Conservation (phyloP, 2,329 filamentous ascomycete species). For the Microdochium paspali region DNA sequence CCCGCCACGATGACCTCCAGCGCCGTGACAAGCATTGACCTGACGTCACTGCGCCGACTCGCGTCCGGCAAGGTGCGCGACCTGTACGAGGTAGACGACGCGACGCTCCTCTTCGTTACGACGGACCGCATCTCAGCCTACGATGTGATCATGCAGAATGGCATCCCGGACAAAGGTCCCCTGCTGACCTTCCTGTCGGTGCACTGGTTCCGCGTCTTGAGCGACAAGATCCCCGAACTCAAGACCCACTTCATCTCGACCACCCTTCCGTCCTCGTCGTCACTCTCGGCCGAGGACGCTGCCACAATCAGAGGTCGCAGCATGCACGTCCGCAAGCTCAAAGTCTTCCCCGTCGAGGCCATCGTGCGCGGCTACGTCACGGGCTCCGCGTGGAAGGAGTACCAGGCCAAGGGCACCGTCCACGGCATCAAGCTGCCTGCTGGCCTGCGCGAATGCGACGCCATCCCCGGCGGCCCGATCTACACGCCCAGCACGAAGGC, state of each 20-base stretch:
- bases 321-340: slow-evolving; percentile 68
- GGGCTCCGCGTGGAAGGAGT: slow-evolving; percentile 73
- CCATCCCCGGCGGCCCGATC: slow-evolving; percentile 56
- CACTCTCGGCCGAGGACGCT: slow-evolving; percentile 31
- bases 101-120: slow-evolving; percentile 71
- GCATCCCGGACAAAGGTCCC: slow-evolving; percentile 42
- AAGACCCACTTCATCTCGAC: slow-evolving; percentile 42
- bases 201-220: slow-evolving; percentile 45
- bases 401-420: slow-evolving; percentile 64
- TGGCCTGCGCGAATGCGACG: slow-evolving; percentile 62
- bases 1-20: slow-evolving; percentile 2
- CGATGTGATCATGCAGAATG: slow-evolving; percentile 80
- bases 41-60: slow-evolving; percentile 20
- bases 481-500: slow-evolving; percentile 81
- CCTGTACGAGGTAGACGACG: slow-evolving; percentile 62
- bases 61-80: slow-evolving; percentile 63
- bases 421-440: slow-evolving; percentile 63
- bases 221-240: slow-evolving; percentile 33
- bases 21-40: slow-evolving; percentile 15
- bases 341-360: slow-evolving; percentile 70
- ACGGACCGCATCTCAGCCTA: slow-evolving; percentile 92
- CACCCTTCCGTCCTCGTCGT: slow-evolving; percentile 10
- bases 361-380: slow-evolving; percentile 75
- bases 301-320: slow-evolving; percentile 51
- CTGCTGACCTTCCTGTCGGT: slow-evolving; percentile 36